A percentile compares a stretch with the other conserved stretches of the same genome.
phyloP scores from a whole-genome alignment of 768 basidiomycete genomes.

The Boletales sp. region DNA sequence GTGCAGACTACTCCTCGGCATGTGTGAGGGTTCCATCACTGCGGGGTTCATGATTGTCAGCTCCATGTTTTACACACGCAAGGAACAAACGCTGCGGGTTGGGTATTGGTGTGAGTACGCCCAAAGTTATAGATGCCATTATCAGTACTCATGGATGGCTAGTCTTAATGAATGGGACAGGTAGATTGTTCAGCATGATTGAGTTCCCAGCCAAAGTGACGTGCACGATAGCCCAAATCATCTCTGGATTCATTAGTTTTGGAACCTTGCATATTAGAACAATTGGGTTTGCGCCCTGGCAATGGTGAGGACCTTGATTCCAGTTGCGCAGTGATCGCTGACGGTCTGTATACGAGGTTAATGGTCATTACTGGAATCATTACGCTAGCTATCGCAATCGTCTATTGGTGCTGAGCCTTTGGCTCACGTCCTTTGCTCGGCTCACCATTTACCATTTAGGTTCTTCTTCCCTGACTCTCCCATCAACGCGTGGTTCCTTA shows the following conservation, averaged over 20 bases:
- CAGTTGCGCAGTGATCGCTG: too few species aligned
- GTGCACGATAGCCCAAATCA: constrained; percentile 53
- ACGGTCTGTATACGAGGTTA: constrained; percentile 35
- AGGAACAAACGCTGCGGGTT: too few species aligned
- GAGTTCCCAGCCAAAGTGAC: constrained; percentile 5
- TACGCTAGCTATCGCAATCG: constrained; percentile 48
- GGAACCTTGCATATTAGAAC: constrained; percentile 62
- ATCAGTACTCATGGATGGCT: neutral
- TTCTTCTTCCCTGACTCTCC: constrained; percentile 75
- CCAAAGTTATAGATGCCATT: neutral
- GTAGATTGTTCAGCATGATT: constrained; percentile 25
- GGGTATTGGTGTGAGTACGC: too few species aligned
- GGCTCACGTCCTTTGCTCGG: neutral
- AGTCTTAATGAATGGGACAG: constrained; percentile 78
- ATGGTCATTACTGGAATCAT: constrained; percentile 67
- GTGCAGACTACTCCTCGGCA: constrained; percentile 51
- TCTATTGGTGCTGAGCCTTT: constrained; percentile 46
- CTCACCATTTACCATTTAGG: constrained; percentile 30
- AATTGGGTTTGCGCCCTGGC: constrained; percentile 60
- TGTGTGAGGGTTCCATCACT: constrained; percentile 51
- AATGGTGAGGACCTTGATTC: constrained; percentile 44
- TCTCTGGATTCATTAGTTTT: constrained; percentile 66
- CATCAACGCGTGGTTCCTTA: constrained; percentile 72
- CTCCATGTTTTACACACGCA: too few species aligned
- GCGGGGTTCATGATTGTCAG: constrained; percentile 56